These are phyloP conservation scores for Dovyalis caffra DNA, from an alignment of 345 rosid genomes.

Conservation along the genomic window DNA sequence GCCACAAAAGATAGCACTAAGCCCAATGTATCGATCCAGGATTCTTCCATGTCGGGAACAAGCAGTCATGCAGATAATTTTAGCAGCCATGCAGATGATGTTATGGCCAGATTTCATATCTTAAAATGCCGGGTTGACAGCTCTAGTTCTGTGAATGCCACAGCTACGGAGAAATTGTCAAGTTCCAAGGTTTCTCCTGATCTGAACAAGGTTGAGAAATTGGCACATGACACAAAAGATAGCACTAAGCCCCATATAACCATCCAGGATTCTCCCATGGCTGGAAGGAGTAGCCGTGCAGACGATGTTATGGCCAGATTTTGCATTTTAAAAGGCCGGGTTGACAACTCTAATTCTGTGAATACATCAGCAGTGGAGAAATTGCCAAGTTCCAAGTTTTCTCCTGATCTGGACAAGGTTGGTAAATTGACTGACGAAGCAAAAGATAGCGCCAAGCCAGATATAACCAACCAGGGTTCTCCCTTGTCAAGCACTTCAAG, in stretches of 20 bases:
- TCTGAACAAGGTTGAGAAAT: neutral
- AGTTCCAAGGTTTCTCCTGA: slow-evolving; percentile 10
- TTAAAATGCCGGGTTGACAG: slow-evolving; percentile 37
- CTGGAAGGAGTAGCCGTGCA: slow-evolving; percentile 22
- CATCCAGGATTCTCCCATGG: slow-evolving; percentile 22
- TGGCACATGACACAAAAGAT: neutral
- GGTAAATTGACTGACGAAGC: slow-evolving; percentile 32
- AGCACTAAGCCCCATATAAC: slow-evolving; percentile 9
- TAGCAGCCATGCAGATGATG: slow-evolving; percentile 17
- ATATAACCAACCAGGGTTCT: slow-evolving; percentile 14
- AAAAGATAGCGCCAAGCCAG: slow-evolving; percentile 8
- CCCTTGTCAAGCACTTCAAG: slow-evolving; percentile 4
- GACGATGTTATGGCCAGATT: slow-evolving; percentile 61
- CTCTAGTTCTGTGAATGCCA: slow-evolving; percentile 13
- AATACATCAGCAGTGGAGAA: slow-evolving; percentile 16
- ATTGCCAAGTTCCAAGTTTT: slow-evolving; percentile 12
- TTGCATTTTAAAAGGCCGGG: slow-evolving; percentile 41
- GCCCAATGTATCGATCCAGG: slow-evolving; percentile 17
- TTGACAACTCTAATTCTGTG: slow-evolving; percentile 12
- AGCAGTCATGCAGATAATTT: slow-evolving; percentile 19
- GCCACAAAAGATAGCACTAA: neutral
- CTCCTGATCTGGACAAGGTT: slow-evolving; percentile 8
- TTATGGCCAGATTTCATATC: slow-evolving; percentile 49
- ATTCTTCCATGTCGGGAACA: slow-evolving; percentile 21
- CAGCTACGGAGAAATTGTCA: slow-evolving; percentile 11